These are phyloP conservation scores for Lodderomyces orthopsilosis DNA, from an alignment of 1,139 yeast genomes.

Conservation along the genomic window DNA sequence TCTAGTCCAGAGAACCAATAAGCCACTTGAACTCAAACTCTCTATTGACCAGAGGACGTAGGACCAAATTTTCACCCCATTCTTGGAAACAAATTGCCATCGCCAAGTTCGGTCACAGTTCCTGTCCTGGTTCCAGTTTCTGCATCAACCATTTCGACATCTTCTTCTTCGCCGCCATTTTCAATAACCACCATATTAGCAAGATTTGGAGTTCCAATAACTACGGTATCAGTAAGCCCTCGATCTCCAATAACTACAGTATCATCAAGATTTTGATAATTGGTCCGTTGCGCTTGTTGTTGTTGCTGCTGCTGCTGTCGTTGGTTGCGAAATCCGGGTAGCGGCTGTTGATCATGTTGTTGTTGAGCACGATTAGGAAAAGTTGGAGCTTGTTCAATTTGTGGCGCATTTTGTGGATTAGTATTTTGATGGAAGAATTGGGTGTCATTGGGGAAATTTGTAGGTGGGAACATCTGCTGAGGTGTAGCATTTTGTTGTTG, in stretches of 20 bases:
- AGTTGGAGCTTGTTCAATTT: slow-evolving; percentile 42
- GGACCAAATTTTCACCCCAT: slow-evolving; percentile 4
- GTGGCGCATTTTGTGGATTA: slow-evolving; percentile 37
- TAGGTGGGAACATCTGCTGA: slow-evolving; percentile 1
- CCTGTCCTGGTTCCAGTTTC: neutral
- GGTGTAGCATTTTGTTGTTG: slow-evolving; percentile 8
- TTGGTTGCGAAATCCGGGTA: neutral
- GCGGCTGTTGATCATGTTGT: neutral
- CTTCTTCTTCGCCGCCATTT: slow-evolving; percentile 24
- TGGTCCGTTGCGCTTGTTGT: slow-evolving; percentile 14
- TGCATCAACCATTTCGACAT: slow-evolving; percentile 31
- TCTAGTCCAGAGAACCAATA: neutral
- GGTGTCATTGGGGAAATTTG: neutral
- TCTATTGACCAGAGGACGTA: neutral
- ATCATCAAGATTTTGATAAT: neutral
- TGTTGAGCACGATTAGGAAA: slow-evolving; percentile 28
- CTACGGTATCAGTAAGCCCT: neutral
- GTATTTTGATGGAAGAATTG: slow-evolving; percentile 4
- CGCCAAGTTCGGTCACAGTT: neutral
- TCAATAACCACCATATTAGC: neutral
- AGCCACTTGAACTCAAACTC: neutral
- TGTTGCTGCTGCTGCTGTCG: slow-evolving; percentile 5
- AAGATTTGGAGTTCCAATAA: neutral
- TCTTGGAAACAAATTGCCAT: slow-evolving; percentile 29
- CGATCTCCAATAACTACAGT: neutral